Base-by-base conservation (phyloP, 2,329 filamentous ascomycete species). In the Fusarium domesticum region DNA sequence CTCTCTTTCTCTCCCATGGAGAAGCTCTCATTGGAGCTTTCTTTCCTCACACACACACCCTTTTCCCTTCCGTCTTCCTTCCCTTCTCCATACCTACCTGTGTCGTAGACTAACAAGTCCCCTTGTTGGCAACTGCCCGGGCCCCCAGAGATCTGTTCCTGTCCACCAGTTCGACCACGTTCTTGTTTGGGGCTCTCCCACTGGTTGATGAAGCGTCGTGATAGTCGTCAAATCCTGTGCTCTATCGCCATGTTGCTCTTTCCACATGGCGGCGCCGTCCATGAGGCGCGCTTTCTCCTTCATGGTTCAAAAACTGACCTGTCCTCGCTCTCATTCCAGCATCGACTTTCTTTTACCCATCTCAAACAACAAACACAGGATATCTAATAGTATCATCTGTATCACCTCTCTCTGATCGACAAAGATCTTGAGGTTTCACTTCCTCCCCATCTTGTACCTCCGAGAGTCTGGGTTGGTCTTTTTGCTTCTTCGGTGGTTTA, bases 271-370 rank as follows among this genome's bases (percentile, higher is more conserved):
- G 23, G 23, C 23, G 23, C 23, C 23, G 23, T 12, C 23, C 4
- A 28, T 10, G 23, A 28, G n/a, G 23, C 23, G 7, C 14, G 23
- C 23, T 12, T 28, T 28, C 42, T 39, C 39, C 40, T 40, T 43
- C 41, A 36, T 46, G 37, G 42, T 54, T 59, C 57, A 59, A 59
- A 59, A 60, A 59, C 54, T 50, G 57, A 28, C 51, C 47, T 48
- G 30, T 48, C 40, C 37, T 58, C 52, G 50, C 56, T 36, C 34
- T 33, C n/a, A n/a, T 44, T 34, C 10, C 31, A 19, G 18, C 15
- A 25, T 16, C 30, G 46, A 17, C n/a, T 18, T 25, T 42, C 28
- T 23, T 42, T 18, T 17, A 6, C 42, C 40, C 40, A 31, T 43
- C 23, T 40, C 18, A 37, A 54, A 48, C 23, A 52, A 39, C 18